Evolutionary conservation across 768 basidiomycete species (phyloP).

Genomic region (Lentinula edodes): DNA sequence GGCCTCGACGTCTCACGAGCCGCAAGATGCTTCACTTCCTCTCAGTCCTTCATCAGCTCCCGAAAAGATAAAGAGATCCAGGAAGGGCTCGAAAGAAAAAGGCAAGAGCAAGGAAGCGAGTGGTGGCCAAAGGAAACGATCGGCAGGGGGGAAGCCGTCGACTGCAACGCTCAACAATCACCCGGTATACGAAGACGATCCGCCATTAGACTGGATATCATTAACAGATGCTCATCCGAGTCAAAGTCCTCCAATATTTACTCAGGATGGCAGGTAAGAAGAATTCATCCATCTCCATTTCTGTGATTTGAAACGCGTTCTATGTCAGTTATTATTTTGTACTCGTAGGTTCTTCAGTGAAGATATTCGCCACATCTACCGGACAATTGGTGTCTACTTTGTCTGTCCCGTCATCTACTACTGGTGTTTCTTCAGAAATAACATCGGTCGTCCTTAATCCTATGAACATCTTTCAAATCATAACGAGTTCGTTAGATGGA

Average conservation of each 20-base stretch:
- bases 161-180: background rate
- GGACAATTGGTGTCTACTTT: slow-evolving; percentile 81
- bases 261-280: slow-evolving; percentile 79
- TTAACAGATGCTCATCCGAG: slow-evolving; percentile 66
- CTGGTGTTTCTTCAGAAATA: slow-evolving; percentile 44
- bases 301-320: background rate
- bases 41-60: slow-evolving; percentile 15
- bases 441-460: slow-evolving; percentile 78
- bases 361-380: slow-evolving; percentile 77
- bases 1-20: slow-evolving; percentile 36
- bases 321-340: slow-evolving; percentile 80
- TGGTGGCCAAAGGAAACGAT: slow-evolving; percentile 16
- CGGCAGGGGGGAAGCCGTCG: slow-evolving; percentile 9
- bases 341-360: slow-evolving; percentile 72
- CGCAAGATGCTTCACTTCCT: slow-evolving; percentile 28
- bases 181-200: slow-evolving; percentile 17
- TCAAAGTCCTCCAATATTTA: slow-evolving; percentile 70
- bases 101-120: slow-evolving; percentile 28
- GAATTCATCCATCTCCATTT: slow-evolving; percentile 1
- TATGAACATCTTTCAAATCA: slow-evolving; percentile 82
- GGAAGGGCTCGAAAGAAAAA: slow-evolving; percentile 46
- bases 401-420: slow-evolving; percentile 40
- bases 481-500: slow-evolving; percentile 84
- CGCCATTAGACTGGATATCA: slow-evolving; percentile 61
- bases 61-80: slow-evolving; percentile 14